Base-by-base conservation (phyloP, 2,329 filamentous ascomycete genomes). In the Karstenula rhodostoma region DNA sequence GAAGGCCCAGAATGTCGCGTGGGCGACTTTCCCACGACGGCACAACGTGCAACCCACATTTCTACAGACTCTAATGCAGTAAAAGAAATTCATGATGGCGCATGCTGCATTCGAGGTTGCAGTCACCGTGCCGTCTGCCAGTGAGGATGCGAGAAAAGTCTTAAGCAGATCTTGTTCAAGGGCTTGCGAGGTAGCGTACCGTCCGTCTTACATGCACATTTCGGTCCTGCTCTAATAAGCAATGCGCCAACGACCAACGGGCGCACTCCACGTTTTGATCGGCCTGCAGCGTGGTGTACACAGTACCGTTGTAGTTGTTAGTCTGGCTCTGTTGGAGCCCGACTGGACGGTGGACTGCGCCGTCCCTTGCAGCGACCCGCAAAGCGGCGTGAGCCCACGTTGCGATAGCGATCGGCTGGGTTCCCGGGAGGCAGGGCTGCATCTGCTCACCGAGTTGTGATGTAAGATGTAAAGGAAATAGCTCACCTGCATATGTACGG, bases 401-500 rank as follows among this genome's bases (percentile, higher is more conserved):
- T 55, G 27, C 42, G 52, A 55, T 23, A 23, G 42, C 52, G 29
- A 55, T 55, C n/a, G 46, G 27, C 42, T 55, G 17, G 40, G 27
- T 25, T 47, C 37, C 27, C 13, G 40, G 40, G 52, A 33, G 49
- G 15, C 42, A 55, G 52, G 52, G 42, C 52, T 55, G 52, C 52
- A 55, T 33, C 23, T 54, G 51, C 25, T 23, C 37, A n/a, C 25
- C 10, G 6, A 4, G 17, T 29, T 1, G 15, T 43, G 29, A 53
- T 51, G 50, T 53, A 19, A 53, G 50, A 22, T 19, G 22, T 12
- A 29, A 57, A 40, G 19, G 27, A 57, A 61, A 60, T 60, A 46
- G 58, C 58, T 60, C 58, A 60, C 13, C 35, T 33, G 59, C 47
- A 53, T 51, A 25, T 22, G 29, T 51, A 25, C 33, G 29, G 15